A percentile compares a stretch with the other conserved stretches of the same genome.
Evolutionary conservation across 345 rosid species (phyloP).

Genomic region (Firmiana major): DNA sequence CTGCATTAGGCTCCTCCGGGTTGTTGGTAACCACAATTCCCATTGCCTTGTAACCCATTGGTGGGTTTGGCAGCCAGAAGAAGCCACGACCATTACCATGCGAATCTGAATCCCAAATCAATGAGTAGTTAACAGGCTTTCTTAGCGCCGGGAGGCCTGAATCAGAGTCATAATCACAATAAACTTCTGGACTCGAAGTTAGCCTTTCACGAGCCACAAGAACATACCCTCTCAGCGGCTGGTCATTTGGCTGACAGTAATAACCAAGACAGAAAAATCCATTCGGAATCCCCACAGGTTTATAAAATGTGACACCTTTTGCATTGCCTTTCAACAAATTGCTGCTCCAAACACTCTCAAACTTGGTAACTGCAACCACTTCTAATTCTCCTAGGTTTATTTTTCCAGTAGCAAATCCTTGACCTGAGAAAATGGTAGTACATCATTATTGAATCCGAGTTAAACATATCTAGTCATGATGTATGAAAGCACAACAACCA

Average conservation of each 20-base stretch:
- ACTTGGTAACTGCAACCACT: constrained; percentile 53
- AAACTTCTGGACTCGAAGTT: constrained; percentile 16
- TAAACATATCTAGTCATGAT: not conserved
- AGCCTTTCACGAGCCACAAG: constrained; percentile 51
- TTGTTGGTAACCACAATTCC: constrained; percentile 65
- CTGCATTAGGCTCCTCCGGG: constrained; percentile 50
- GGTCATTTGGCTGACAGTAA: constrained; percentile 66
- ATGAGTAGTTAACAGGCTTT: constrained; percentile 55
- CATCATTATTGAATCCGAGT: constrained; percentile 2
- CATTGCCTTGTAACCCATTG: constrained; percentile 72
- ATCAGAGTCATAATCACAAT: constrained; percentile 8
- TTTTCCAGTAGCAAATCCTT: constrained; percentile 61
- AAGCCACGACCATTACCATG: constrained; percentile 39
- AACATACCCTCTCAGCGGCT: constrained; percentile 62
- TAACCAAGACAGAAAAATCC: constrained; percentile 76
- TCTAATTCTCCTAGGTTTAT: constrained; percentile 67
- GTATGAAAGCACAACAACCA: not conserved
- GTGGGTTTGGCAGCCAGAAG: constrained; percentile 88
- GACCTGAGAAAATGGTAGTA: constrained; percentile 41
- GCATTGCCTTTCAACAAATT: constrained; percentile 34
- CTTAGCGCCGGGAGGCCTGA: constrained; percentile 43
- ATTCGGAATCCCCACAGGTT: constrained; percentile 59
- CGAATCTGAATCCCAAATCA: constrained; percentile 49
- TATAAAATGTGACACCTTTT: constrained; percentile 58
- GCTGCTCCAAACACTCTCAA: constrained; percentile 66